Base-by-base conservation (phyloP, 2,329 filamentous ascomycete species). In the Colletotrichum simmondsii region DNA sequence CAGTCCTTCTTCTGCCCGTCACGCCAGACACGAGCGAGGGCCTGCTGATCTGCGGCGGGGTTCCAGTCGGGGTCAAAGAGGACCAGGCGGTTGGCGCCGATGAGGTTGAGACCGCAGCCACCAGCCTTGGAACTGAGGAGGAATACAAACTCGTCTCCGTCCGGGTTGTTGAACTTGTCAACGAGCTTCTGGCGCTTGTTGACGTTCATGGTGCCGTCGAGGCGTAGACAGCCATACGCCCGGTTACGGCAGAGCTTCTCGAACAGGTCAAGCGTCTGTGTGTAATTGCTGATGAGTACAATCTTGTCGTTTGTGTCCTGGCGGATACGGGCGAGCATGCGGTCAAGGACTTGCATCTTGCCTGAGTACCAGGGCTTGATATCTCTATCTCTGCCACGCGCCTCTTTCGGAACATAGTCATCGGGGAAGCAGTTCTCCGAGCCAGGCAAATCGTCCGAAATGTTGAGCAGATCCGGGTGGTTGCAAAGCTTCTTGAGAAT, bases 1-100 rank as follows among this genome's bases (percentile, higher is more conserved):
- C 97, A 99, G 79, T 99, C 97, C 81, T 99, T 99, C 88, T 97
- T 98, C 83, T 99, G 97, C 0, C 97, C 97, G 78, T 99, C 97
- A 87, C 97, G 94, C 97, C 97, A 99, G 24, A 99, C 97, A 86
- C 97, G 94, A 46, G 97, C 97, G 35, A 99, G 89, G 4, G 97
- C 97, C 84, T 99, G 97, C 82, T 99, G 97, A 79, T 99, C 97
- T 1, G 97, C 95, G 4, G 97, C 97, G 0, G 97, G 97, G 78
- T 99, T 99, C 97, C 97, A 99, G 82, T 97, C 94, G 0, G 97
- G 97, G 77, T 99, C 97, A 81, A 99, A 99, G 53, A 99, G 90
- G 1, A 99, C 94, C 2, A 99, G 91, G 14, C 97, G 92, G 81
- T 98, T 98, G 72, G 95, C 95, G 62, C 96, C 97, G 76, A 98